These are phyloP conservation scores for Xylaria sp. DNA, from an alignment of 2,329 filamentous ascomycete species.

Conservation along the genomic window DNA sequence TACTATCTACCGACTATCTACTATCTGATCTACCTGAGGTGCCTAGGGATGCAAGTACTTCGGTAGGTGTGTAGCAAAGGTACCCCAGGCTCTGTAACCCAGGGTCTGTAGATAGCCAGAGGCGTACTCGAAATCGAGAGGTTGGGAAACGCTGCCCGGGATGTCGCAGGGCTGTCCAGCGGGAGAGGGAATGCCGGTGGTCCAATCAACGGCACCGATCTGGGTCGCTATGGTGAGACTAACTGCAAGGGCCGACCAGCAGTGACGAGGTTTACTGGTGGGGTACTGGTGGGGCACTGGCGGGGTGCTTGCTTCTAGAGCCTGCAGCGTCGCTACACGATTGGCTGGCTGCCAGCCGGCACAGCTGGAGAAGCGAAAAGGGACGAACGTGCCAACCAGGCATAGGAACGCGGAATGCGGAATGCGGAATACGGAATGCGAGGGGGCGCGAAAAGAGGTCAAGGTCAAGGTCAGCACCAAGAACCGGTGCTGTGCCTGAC, in stretches of 20 bases:
- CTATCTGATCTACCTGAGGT: no score
- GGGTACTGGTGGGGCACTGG: no score
- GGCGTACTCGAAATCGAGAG: constrained; percentile 37
- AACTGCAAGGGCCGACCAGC: constrained; percentile 27
- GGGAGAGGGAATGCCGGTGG: constrained; percentile 20
- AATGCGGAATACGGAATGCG: no score
- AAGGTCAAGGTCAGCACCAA: no score
- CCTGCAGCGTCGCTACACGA: constrained; percentile 8
- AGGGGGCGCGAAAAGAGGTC: no score
- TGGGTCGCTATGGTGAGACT: constrained; percentile 28
- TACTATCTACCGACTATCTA: not conserved
- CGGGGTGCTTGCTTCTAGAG: constrained; percentile 17
- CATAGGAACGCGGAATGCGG: no score
- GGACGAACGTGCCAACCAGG: no score
- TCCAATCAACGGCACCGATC: constrained; percentile 28
- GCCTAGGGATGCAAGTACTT: no score
- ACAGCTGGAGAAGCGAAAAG: not conserved
- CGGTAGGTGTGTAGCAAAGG: no score
- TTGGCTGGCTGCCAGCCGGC: constrained; percentile 14
- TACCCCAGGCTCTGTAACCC: no score
- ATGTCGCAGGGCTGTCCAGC: constrained; percentile 17
- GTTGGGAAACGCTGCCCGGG: constrained; percentile 35
- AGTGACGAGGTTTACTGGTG: no score
- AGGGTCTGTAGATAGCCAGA: not conserved
- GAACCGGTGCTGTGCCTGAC: no score